Percentiles rank a stretch among this genome's conserved stretches.
Evolutionary conservation across 2,329 filamentous ascomycete genomes (phyloP).

Genomic region (Fusarium coicis): DNA sequence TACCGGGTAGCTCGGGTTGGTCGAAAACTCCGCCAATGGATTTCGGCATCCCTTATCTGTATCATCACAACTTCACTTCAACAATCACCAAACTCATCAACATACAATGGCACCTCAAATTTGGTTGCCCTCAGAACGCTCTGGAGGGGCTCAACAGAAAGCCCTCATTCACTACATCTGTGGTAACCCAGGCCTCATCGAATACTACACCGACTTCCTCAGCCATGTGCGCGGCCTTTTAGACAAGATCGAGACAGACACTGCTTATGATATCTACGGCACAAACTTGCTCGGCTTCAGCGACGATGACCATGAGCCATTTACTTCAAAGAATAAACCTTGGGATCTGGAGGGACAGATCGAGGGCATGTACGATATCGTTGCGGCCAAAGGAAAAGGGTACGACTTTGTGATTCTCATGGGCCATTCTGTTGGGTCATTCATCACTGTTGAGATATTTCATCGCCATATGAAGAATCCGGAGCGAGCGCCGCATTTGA

Average conservation of each 20-base stretch:
- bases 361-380: conserved; percentile 52
- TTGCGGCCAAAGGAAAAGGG: conserved; percentile 50
- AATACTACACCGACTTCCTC: conserved; percentile 78
- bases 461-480: conserved; percentile 61
- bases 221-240: conserved; percentile 65
- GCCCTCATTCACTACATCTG: conserved; percentile 77
- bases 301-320: conserved; percentile 62
- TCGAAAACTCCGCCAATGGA: neutral
- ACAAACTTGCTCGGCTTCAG: conserved; percentile 69
- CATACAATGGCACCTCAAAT: conserved; percentile 41
- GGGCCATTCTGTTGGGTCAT: conserved; percentile 80
- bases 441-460: conserved; percentile 76
- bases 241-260: conserved; percentile 51
- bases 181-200: conserved; percentile 80
- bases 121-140: conserved; percentile 45
- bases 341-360: conserved; percentile 67
- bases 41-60: neutral
- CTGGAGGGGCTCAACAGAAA: conserved; percentile 37
- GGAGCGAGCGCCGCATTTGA: conserved; percentile 50
- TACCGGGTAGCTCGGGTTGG: conserved; percentile 11
- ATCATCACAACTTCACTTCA: neutral
- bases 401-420: conserved; percentile 73
- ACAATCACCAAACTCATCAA: neutral
- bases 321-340: conserved; percentile 55
- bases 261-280: conserved; percentile 66